Base-by-base conservation (phyloP, 345 rosid species). In the Laguncularia racemosa region DNA sequence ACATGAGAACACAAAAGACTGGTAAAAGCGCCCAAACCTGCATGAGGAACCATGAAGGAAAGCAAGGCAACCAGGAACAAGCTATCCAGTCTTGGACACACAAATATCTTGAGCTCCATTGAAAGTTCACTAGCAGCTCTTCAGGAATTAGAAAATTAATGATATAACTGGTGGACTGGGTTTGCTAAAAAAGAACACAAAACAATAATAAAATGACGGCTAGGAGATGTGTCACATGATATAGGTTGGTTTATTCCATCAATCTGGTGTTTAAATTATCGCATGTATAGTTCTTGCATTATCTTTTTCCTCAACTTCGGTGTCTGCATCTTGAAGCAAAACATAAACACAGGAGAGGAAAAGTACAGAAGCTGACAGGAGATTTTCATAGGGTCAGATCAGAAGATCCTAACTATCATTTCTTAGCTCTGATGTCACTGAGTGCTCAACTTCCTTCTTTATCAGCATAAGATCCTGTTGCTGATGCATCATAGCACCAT, bases 291-390 rank as follows among this genome's bases (percentile, higher is more conserved):
- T 51, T 46, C 11, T 59, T 63, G 63, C 55, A 63, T 50, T 52
- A 20, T 18, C 47, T 12, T 58, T 44, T 57, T 23, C 18, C 52
- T 52, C 21, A 43, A 44, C 19, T 19, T 16, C 58, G 14, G 71
- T 33, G 74, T 23, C 76, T 72, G 78, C 46, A 73, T 64, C 76
- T 70, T 65, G 68, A 79, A 79, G 81, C 78, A 79, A 73, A 65
- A 60, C 44, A 48, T 52, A 70, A 65, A 60, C 47, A 48, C 52
- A 21, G 55, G 60, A 14, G 63, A 64, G 51, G 61, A 67, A 59
- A 67, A 71, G 62, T 70, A 66, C 60, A 38, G 58, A 60, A 59
- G 64, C 60, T 66, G 64, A 52, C 52, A 33, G 50, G 59, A 62
- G 74, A 33, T 54, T 62, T 65, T 57, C 62, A 48, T 44, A 54